Percentiles rank a stretch among this genome's conserved stretches.
Conservation (phyloP, 129 eudicot species). For the Flaveria ramosissima region DNA sequence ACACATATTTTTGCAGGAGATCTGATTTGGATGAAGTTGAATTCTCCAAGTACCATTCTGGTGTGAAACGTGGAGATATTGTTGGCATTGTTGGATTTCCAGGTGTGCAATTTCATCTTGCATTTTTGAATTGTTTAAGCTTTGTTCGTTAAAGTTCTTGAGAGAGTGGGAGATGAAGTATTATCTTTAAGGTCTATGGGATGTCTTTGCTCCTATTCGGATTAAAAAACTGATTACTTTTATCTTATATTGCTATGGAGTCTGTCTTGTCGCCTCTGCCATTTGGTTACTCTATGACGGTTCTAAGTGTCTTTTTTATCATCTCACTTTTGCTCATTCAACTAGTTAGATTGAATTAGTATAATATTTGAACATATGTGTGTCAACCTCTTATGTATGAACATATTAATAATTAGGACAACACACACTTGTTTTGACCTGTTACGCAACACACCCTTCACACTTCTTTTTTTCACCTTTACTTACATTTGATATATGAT, state of each 20-base stretch:
- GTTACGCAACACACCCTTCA: background rate
- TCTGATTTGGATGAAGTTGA: constrained; percentile 81
- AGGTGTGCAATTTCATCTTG: constrained; percentile 48
- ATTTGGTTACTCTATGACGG: background rate
- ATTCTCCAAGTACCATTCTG: constrained; percentile 62
- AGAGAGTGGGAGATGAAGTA: background rate
- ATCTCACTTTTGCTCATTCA: background rate
- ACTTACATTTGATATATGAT: background rate
- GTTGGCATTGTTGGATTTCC: constrained; percentile 86
- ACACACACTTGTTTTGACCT: background rate
- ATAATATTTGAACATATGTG: background rate
- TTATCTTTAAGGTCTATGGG: background rate
- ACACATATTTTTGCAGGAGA: constrained; percentile 41
- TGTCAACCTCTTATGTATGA: background rate
- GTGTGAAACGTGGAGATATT: constrained; percentile 95
- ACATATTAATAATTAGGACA: background rate
- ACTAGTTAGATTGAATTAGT: background rate
- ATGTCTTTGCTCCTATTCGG: background rate
- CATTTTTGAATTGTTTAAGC: background rate
- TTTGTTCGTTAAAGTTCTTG: background rate
- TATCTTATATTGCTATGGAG: background rate
- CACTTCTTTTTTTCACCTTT: background rate
- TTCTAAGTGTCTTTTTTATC: background rate
- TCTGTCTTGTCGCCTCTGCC: background rate
- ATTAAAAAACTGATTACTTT: background rate